Evolutionary conservation across 163 green algal genomes (phyloP), one percentile per base, ranked within the genome.

Genomic region (Chlorella variabilis): DNA sequence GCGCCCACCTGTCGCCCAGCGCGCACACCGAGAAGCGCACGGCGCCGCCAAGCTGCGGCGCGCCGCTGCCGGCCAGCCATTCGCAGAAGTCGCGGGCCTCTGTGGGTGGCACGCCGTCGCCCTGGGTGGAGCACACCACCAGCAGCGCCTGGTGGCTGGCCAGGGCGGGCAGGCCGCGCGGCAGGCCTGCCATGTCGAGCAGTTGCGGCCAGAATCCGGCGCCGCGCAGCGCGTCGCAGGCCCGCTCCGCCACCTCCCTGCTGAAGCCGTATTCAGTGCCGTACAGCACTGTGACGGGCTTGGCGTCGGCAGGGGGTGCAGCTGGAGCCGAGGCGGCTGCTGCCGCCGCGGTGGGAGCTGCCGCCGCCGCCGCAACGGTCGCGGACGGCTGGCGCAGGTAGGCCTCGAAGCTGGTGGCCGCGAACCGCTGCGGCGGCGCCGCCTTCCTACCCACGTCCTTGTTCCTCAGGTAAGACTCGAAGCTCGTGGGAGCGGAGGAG

Each of bases 251-350:
- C 18, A 98, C 93, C 82, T 98, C 94, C 77, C 94, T 93, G 13
- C 89, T 92, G 48, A 98, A 97, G 36, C 95, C 95, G 82, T 93
- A 98, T 86, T 98, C 95, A 0, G 95, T 98, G 66, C 94, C 95
- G 82, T 91, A 98, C 71, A 98, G 39, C 3, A 98, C 86, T 3
- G 70, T 78, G 13, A 94, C 79, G 39, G 86, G 86, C 6, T 68
- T 66, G 62, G 45, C 45, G 41, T 71, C 31, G 61, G 68, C 15
- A 21, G 79, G 66, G 15, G 39, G 66, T 3, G 42, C 42, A 18
- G 33, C n/a, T 23, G 36, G 42, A 31, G 39, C 7, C n/a, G 8
- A 17, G 0, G 42, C 45, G 15, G 41, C 42, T 9, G 38, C 38
- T 8, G 31, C n/a, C 17, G 66, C 34, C 25, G 58, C 65, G 5